A percentile compares a stretch with the other conserved stretches of the same genome.
Evolutionary conservation across 164 flowering plant species (phyloP).

Genomic region (Annona cherimola): DNA sequence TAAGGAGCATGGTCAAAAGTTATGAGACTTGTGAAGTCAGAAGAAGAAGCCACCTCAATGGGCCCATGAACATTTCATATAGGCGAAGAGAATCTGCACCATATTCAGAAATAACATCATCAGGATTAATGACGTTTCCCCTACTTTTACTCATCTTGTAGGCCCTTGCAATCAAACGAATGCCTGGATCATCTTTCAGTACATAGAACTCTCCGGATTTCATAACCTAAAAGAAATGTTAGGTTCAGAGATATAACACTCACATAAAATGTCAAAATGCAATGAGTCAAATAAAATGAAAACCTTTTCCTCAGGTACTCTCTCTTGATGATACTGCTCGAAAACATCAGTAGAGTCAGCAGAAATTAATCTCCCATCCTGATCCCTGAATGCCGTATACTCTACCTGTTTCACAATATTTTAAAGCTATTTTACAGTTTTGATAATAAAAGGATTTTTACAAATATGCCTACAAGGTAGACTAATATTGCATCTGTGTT

Average conservation of each 20-base stretch:
- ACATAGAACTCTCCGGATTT: constrained; percentile 85
- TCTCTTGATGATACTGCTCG: constrained; percentile 47
- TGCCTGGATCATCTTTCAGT: constrained; percentile 64
- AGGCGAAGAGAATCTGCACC: constrained; percentile 98
- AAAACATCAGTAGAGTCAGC: constrained; percentile 43
- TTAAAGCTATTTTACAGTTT: constrained; percentile 14
- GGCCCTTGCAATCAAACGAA: constrained; percentile 73
- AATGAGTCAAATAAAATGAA: constrained; percentile 3
- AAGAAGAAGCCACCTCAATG: constrained; percentile 32
- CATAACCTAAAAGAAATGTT: constrained; percentile 40
- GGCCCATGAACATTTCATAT: constrained; percentile 99
- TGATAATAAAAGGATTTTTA: too few relatives aligned
- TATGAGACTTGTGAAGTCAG: neutral
- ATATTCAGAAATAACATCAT: constrained; percentile 78
- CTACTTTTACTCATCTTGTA: constrained; percentile 98
- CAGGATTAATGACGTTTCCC: constrained; percentile 96
- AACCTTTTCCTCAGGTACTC: constrained; percentile 73
- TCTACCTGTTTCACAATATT: constrained; percentile 61
- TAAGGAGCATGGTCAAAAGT: neutral
- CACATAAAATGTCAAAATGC: neutral
- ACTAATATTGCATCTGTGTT: too few relatives aligned
- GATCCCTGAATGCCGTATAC: constrained; percentile 59
- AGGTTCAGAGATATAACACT: neutral
- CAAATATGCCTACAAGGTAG: too few relatives aligned
- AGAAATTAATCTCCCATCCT: constrained; percentile 62